These are phyloP conservation scores for Haematococcus sp. DNA, from an alignment of 139 green algal species.

Conservation along the genomic window DNA sequence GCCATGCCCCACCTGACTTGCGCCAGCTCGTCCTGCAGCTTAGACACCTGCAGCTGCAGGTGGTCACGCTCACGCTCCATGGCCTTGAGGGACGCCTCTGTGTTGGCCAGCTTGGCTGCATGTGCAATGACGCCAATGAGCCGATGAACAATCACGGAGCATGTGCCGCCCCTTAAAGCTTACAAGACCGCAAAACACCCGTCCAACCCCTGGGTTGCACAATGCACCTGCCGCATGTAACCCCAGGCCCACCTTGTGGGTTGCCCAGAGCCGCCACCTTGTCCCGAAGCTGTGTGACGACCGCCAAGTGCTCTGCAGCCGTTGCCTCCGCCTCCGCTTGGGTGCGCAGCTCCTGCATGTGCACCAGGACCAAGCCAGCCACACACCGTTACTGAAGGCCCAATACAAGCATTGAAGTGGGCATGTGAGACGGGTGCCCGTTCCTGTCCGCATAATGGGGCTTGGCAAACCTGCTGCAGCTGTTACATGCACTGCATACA, in stretches of 20 bases:
- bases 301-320: conserved; percentile 22
- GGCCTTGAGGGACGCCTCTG: conserved; percentile 1
- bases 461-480: neutral
- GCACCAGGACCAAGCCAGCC: neutral
- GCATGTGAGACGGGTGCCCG: too few species aligned
- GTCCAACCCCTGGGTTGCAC: neutral
- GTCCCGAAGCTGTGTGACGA: conserved; percentile 27
- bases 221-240: too few species aligned
- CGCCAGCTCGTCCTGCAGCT: conserved; percentile 8
- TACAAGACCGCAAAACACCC: neutral
- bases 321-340: conserved; percentile 26
- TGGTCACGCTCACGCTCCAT: conserved; percentile 8
- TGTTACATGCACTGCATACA: neutral
- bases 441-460: too few species aligned
- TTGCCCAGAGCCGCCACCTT: conserved; percentile 23
- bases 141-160: too few species aligned
- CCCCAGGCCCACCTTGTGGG: conserved; percentile 36
- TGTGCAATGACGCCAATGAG: neutral
- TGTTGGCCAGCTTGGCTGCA: conserved; percentile 33
- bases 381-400: too few species aligned
- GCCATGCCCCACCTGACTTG: neutral
- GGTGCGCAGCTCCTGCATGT: conserved; percentile 35
- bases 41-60: neutral
- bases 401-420: too few species aligned
- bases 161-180: too few species aligned